Percentiles rank a stretch among this genome's conserved stretches.
Conservation (phyloP, 495 filamentous ascomycete species). For the Penicillium mononematosum region DNA sequence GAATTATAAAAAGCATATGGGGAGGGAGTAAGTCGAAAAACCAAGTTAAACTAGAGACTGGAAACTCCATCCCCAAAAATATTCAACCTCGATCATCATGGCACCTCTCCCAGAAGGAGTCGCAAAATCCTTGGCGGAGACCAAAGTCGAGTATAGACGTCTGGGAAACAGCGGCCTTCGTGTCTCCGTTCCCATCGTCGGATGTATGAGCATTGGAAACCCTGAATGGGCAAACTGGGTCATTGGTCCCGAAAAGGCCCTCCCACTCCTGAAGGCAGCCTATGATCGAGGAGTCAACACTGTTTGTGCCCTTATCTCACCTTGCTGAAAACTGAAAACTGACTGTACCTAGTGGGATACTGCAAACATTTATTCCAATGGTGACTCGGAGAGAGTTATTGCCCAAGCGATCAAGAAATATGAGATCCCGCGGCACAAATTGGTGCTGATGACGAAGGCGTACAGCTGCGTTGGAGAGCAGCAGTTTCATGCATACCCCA, state of each 20-base stretch:
- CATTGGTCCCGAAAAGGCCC: conserved; percentile 16
- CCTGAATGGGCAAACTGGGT: conserved; percentile 14
- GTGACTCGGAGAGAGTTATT: conserved; percentile 64
- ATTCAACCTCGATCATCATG: not conserved
- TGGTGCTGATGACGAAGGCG: conserved; percentile 68
- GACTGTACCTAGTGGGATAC: not conserved
- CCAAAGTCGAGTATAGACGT: not conserved
- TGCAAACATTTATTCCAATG: conserved; percentile 62
- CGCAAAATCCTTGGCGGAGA: not conserved
- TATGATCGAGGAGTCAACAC: conserved; percentile 48
- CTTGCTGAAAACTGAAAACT: not conserved
- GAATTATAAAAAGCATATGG: not conserved
- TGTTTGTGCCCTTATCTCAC: not conserved
- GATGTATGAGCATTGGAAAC: conserved; percentile 14
- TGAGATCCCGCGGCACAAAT: conserved; percentile 64
- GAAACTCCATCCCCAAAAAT: not conserved
- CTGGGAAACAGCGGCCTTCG: conserved; percentile 4
- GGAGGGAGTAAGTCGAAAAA: not conserved
- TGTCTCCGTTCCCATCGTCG: conserved; percentile 16
- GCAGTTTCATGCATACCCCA: not conserved
- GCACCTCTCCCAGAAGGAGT: not conserved
- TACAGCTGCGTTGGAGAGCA: conserved; percentile 2
- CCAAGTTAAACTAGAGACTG: not conserved
- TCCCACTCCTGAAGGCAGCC: conserved; percentile 39
- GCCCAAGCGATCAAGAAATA: conserved; percentile 70